Conservation (phyloP, 306 rosid species). For the Lathyrus tuberosus region DNA sequence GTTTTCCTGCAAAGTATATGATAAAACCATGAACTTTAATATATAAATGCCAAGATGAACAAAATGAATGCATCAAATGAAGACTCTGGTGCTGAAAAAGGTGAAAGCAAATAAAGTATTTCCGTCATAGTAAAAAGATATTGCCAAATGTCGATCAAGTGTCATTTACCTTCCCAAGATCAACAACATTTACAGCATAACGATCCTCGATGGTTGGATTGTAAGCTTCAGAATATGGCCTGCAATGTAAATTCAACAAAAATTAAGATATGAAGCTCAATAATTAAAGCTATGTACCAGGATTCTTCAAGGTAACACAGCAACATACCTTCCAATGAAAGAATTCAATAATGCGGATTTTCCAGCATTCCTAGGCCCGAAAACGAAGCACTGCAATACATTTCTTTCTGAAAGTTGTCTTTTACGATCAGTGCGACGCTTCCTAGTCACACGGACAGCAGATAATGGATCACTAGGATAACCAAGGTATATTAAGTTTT, state of each 20-base stretch:
- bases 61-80: constrained; percentile 17
- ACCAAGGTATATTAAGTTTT: constrained; percentile 90
- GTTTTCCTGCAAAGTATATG: constrained; percentile 57
- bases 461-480: constrained; percentile 76
- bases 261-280: constrained; percentile 24
- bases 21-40: constrained; percentile 3
- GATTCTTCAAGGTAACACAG: constrained; percentile 20
- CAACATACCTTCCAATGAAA: constrained; percentile 77
- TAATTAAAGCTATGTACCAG: too few species aligned
- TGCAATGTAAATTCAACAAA: constrained; percentile 48
- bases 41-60: background rate
- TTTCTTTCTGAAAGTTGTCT: constrained; percentile 81
- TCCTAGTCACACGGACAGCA: constrained; percentile 80
- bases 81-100: background rate
- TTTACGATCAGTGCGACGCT: constrained; percentile 83
- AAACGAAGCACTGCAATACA: constrained; percentile 90
- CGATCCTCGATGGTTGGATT: constrained; percentile 69
- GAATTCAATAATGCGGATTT: constrained; percentile 86
- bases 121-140: constrained; percentile 13
- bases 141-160: constrained; percentile 19
- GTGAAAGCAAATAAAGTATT: background rate
- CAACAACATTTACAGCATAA: constrained; percentile 76
- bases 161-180: constrained; percentile 41
- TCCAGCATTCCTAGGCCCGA: constrained; percentile 93
- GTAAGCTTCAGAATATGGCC: constrained; percentile 62